A percentile compares a stretch with the other conserved stretches of the same genome.
phyloP scores from a whole-genome alignment of 257 asterid genomes.

The Ophiorrhiza pumila region DNA sequence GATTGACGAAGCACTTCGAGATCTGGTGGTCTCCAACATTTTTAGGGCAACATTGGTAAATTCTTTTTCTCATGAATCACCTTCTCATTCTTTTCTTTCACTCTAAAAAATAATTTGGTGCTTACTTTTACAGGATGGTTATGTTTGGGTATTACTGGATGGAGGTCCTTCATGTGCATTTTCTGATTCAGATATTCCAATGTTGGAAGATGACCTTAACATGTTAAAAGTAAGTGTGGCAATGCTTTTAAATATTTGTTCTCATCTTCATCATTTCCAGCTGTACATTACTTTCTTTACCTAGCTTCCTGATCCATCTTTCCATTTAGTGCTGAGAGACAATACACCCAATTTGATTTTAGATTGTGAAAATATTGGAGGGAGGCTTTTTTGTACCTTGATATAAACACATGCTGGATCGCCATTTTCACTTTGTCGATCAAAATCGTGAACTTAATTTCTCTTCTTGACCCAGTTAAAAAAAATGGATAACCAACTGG shows the following conservation, averaged over 20 bases:
- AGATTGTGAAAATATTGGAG: background rate
- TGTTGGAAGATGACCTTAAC: conserved; percentile 85
- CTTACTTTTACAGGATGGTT: conserved; percentile 72
- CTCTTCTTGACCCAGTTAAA: background rate
- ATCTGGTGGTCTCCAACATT: conserved; percentile 72
- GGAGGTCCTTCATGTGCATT: conserved; percentile 97
- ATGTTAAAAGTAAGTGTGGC: conserved; percentile 58
- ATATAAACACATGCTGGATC: background rate
- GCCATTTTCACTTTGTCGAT: background rate
- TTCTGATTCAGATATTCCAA: conserved; percentile 63
- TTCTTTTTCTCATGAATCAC: conserved; percentile 16
- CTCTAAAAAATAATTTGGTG: conserved; percentile 26
- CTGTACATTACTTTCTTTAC: background rate
- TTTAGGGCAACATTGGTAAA: conserved; percentile 81
- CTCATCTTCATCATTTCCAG: background rate
- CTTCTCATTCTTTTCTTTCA: conserved; percentile 15
- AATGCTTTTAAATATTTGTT: background rate
- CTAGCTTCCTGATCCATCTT: background rate
- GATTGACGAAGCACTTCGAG: conserved; percentile 79
- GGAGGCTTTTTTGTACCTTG: background rate
- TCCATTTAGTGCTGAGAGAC: background rate
- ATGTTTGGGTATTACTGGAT: conserved; percentile 86
- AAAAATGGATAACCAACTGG: background rate
- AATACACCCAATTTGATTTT: background rate
- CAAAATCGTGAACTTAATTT: background rate